These are phyloP conservation scores for Triadica sebifera DNA, from an alignment of 345 rosid genomes.

Conservation along the genomic window DNA sequence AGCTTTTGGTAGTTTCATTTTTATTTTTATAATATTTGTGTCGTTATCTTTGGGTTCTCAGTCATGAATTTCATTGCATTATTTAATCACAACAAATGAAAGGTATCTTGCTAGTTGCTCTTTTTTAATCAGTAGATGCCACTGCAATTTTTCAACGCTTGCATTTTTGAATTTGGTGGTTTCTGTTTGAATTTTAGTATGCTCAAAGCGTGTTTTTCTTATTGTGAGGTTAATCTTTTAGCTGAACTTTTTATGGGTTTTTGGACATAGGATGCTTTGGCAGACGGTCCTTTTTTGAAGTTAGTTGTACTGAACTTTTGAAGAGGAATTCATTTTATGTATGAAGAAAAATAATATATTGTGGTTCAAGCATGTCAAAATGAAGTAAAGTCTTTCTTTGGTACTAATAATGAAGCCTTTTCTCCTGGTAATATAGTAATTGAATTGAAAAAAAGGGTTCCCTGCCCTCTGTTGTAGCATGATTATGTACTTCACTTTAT, in stretches of 20 bases:
- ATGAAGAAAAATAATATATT: background rate
- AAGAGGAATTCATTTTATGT: background rate
- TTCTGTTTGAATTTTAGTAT: background rate
- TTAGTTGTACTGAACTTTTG: background rate
- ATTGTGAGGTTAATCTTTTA: background rate
- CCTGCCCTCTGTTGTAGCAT: background rate
- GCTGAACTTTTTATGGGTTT: background rate
- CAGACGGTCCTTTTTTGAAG: background rate
- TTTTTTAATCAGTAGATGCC: constrained; percentile 17
- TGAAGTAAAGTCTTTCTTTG: background rate
- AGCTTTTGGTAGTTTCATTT: background rate
- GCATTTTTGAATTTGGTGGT: background rate
- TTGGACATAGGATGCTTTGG: constrained; percentile 3
- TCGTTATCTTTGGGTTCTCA: constrained; percentile 5
- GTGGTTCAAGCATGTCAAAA: background rate
- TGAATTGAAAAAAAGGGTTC: constrained; percentile 3
- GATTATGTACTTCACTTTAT: background rate
- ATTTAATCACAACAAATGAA: constrained; percentile 21
- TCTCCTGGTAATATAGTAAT: background rate
- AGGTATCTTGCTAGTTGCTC: background rate
- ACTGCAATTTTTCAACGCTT: background rate
- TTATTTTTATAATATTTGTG: background rate
- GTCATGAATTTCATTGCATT: constrained; percentile 13
- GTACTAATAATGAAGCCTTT: background rate
- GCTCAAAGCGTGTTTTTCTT: background rate